Conservation (phyloP, 768 basidiomycete species). For the Kwoniella bestiolae region DNA sequence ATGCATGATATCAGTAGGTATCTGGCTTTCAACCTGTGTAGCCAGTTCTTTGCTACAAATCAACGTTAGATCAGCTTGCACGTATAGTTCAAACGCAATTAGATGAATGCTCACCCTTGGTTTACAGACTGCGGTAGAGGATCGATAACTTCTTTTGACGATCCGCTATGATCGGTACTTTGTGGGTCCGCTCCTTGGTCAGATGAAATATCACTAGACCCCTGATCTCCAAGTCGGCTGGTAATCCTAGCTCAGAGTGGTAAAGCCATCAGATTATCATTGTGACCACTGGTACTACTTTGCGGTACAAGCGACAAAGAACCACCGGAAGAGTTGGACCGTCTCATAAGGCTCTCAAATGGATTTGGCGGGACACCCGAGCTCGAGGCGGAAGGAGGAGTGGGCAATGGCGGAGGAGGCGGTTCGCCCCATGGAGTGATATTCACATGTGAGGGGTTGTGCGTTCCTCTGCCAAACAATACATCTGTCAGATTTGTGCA, state of each 20-base stretch:
- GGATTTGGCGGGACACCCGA: neutral
- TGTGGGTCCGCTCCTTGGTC: too few species aligned
- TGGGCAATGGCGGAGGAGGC: neutral
- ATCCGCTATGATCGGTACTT: too few species aligned
- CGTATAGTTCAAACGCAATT: too few species aligned
- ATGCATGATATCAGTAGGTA: neutral
- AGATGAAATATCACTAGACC: too few species aligned
- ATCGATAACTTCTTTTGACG: too few species aligned
- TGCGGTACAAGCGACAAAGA: neutral
- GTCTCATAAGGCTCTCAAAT: neutral
- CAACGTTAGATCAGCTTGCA: too few species aligned
- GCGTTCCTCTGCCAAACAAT: slow-evolving; percentile 1
- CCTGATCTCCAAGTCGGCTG: neutral
- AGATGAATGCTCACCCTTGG: too few species aligned
- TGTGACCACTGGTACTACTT: neutral
- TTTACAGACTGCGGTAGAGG: too few species aligned
- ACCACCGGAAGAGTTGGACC: neutral
- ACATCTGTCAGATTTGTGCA: neutral
- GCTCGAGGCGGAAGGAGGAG: neutral
- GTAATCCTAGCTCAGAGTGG: neutral
- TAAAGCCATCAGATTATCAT: neutral
- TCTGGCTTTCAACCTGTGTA: neutral
- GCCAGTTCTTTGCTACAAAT: neutral
- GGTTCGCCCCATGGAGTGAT: neutral
- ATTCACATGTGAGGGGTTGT: slow-evolving; percentile 2